Evolutionary conservation across 169 alveolate genomes (phyloP), one percentile per base, ranked within the genome.

Genomic region (Besnoitia besnoiti): DNA sequence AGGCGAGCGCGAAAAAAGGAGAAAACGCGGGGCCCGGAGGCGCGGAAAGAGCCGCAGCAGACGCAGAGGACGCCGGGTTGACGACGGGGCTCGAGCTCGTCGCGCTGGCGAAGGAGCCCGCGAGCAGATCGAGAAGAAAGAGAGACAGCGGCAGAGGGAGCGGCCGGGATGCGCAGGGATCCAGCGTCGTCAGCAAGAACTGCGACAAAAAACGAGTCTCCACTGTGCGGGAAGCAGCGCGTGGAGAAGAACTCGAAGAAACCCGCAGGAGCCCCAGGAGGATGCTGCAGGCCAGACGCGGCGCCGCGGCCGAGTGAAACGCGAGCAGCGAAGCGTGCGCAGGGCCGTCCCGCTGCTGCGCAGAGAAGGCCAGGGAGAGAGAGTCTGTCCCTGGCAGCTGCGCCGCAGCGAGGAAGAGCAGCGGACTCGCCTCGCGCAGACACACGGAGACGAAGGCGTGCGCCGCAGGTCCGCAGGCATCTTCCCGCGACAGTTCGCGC

Each of bases 81-180:
- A n/a, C n/a, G 67, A n/a, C 7, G 12, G 67, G n/a, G 30, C n/a
- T 55, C 33, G 30, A n/a, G n/a, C n/a, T n/a, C n/a, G n/a, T n/a
- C n/a, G n/a, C n/a, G n/a, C n/a, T n/a, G n/a, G n/a, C n/a, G n/a
- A 55, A 55, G 24, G 67, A 55, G 40, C 82, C 82, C 3, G 47
- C 14, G 46, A 73, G 82, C 27, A 73, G 46, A 30, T 73, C 82
- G 46, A 73, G 39, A 8, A 73, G 47, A 19, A 37, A n/a, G 39
- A 73, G 82, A 73, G 82, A 39, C 5, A 16, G 14, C 19, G 82
- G 82, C 39, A 73, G 82, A 35, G 82, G 82, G 12, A 73, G 82
- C 16, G 16, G 46, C 12, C n/a, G 82, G 8, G 82, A 37, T 16
- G 82, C 16, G n/a, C 39, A 37, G 47, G 82, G 82, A 37, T 73